These are phyloP conservation scores for Hypoxylon trugodes DNA, from an alignment of 495 filamentous ascomycete species.

Conservation along the genomic window DNA sequence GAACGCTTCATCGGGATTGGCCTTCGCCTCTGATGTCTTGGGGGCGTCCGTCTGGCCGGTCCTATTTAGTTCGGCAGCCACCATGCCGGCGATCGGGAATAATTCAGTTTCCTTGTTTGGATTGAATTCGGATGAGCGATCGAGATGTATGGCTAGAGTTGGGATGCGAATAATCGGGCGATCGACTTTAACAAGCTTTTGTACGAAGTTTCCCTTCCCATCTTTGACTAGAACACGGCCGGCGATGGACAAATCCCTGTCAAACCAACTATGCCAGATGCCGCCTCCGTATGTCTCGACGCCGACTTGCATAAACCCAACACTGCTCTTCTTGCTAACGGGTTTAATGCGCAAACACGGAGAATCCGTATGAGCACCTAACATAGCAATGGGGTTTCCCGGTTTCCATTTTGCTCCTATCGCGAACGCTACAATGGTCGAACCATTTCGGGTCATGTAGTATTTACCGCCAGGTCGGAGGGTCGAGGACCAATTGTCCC, in stretches of 20 bases:
- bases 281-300: conserved; percentile 97
- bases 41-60: conserved; percentile 53
- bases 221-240: conserved; percentile 85
- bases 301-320: conserved; percentile 94
- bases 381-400: conserved; percentile 92
- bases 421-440: conserved; percentile 93
- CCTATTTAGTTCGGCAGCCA: conserved; percentile 86
- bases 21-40: conserved; percentile 48
- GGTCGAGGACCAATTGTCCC: conserved; percentile 83
- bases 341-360: conserved; percentile 91
- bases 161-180: conserved; percentile 91
- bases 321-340: conserved; percentile 80
- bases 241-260: conserved; percentile 90
- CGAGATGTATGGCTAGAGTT: conserved; percentile 91
- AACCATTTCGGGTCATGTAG: conserved; percentile 92
- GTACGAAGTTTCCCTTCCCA: conserved; percentile 75
- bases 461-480: conserved; percentile 92
- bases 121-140: conserved; percentile 80
- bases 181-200: conserved; percentile 90
- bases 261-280: conserved; percentile 87
- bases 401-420: conserved; percentile 93
- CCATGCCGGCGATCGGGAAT: conserved; percentile 89
- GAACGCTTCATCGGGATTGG: conserved; percentile 59
- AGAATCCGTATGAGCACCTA: conserved; percentile 97
- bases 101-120: conserved; percentile 98